These are phyloP conservation scores for Aegilops tauschii DNA, from an alignment of 176 grass and related monocot species.

Conservation along the genomic window DNA sequence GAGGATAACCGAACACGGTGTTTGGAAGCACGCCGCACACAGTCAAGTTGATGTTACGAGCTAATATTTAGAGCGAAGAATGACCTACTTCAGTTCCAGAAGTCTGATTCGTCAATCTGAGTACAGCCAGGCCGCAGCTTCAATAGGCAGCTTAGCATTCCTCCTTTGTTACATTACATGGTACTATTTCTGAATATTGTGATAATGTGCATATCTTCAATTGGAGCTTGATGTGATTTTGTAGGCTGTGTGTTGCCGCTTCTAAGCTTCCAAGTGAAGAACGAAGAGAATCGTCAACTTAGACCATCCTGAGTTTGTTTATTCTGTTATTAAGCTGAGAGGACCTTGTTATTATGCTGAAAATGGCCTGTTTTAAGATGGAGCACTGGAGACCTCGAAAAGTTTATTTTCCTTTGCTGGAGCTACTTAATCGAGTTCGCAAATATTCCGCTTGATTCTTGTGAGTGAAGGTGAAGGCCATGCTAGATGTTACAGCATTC, in stretches of 20 bases:
- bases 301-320: background rate
- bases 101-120: background rate
- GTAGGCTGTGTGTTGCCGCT: too few relatives aligned
- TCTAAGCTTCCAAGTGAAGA: background rate
- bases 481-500: background rate
- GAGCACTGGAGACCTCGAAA: background rate
- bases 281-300: background rate
- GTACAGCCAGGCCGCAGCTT: background rate
- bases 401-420: background rate
- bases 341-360: background rate
- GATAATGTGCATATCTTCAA: background rate
- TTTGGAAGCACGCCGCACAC: constrained; percentile 40
- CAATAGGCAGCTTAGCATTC: background rate
- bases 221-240: background rate
- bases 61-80: background rate
- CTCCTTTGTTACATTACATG: background rate
- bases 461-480: background rate
- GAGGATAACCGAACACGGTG: constrained; percentile 13
- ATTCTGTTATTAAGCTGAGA: background rate
- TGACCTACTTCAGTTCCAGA: background rate
- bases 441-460: background rate
- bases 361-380: background rate
- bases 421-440: background rate
- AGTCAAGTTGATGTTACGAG: constrained; percentile 45
- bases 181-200: background rate